Conservation (phyloP, 2,329 filamentous ascomycete species). For the Sphaceloma murrayae region DNA sequence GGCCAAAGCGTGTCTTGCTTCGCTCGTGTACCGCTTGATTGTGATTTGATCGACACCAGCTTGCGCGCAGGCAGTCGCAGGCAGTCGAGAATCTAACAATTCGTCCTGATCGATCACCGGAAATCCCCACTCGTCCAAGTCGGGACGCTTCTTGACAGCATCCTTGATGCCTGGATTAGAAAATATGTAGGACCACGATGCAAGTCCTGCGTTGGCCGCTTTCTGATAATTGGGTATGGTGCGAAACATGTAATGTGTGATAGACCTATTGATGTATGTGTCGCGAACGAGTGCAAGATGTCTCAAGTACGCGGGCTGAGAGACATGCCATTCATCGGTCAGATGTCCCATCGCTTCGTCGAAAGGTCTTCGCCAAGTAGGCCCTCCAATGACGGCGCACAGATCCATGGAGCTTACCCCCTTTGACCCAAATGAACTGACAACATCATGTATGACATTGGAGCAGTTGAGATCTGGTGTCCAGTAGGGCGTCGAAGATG, state of each 20-base stretch:
- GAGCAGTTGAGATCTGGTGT: constrained; percentile 42
- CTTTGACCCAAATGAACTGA: constrained; percentile 37
- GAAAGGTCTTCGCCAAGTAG: constrained; percentile 45
- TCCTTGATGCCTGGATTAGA: constrained; percentile 20
- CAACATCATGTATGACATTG: constrained; percentile 44
- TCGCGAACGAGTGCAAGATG: constrained; percentile 50
- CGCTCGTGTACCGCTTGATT: neutral
- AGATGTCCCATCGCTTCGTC: constrained; percentile 45
- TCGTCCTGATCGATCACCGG: constrained; percentile 17
- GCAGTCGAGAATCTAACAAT: neutral
- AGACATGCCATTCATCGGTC: constrained; percentile 47
- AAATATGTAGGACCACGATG: constrained; percentile 43
- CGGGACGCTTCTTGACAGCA: constrained; percentile 21
- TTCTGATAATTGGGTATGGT: constrained; percentile 44
- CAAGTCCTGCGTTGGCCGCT: constrained; percentile 42
- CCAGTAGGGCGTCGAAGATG: constrained; percentile 39
- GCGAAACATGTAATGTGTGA: constrained; percentile 47
- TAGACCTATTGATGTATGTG: constrained; percentile 38
- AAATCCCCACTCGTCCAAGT: constrained; percentile 41
- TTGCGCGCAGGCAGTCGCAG: constrained; percentile 1
- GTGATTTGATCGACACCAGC: neutral
- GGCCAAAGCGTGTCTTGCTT: neutral
- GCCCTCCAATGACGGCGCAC: constrained; percentile 33
- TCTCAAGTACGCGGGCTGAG: constrained; percentile 49
- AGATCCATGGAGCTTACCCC: constrained; percentile 44